Percentiles rank a stretch among this genome's conserved stretches.
These are phyloP conservation scores for Boletellus emodensis DNA, from an alignment of 768 basidiomycete genomes.

Conservation along the genomic window DNA sequence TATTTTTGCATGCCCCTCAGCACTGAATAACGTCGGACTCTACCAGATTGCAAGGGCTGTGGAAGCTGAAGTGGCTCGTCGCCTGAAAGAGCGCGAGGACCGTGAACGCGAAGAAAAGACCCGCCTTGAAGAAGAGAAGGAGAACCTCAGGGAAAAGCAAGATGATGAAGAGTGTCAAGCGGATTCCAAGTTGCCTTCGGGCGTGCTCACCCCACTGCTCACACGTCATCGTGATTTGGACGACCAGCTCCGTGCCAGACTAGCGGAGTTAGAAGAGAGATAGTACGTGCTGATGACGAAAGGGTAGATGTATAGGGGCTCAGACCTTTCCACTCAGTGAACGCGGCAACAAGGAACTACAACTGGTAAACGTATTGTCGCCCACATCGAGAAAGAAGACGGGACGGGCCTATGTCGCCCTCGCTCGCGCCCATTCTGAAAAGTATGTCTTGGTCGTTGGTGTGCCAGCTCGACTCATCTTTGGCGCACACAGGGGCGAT, in stretches of 20 bases:
- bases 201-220: constrained; percentile 57
- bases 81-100: constrained; percentile 47
- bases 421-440: constrained; percentile 77
- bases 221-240: constrained; percentile 67
- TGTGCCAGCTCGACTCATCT: neutral
- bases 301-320: constrained; percentile 11
- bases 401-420: constrained; percentile 77
- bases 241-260: constrained; percentile 56
- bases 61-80: constrained; percentile 67
- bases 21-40: neutral
- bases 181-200: constrained; percentile 25
- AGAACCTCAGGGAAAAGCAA: constrained; percentile 21
- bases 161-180: constrained; percentile 6
- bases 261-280: constrained; percentile 68
- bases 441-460: constrained; percentile 48
- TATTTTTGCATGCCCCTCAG: neutral
- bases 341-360: constrained; percentile 55
- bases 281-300: constrained; percentile 47
- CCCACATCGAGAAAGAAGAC: constrained; percentile 78
- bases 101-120: constrained; percentile 31
- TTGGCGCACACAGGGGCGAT: constrained; percentile 52
- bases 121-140: constrained; percentile 24
- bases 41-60: constrained; percentile 67
- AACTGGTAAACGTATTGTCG: constrained; percentile 60
- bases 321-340: constrained; percentile 40